phyloP scores from a whole-genome alignment of 2,329 filamentous ascomycete species.

The Aspergillus costaricaensis region DNA sequence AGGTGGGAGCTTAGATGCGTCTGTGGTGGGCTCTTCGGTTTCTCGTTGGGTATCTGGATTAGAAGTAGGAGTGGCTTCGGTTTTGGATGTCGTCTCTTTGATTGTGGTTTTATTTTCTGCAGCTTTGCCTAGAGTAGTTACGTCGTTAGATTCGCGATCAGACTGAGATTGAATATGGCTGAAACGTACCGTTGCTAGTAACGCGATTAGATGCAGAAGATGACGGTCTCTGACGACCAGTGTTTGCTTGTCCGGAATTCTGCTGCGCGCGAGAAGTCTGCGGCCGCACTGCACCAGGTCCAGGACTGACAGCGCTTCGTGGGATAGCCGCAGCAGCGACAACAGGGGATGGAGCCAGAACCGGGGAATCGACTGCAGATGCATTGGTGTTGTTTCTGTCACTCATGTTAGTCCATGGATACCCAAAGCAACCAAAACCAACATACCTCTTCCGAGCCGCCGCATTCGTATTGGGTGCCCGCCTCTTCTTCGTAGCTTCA shows the following conservation, averaged over 20 bases:
- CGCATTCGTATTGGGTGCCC: conserved; percentile 70
- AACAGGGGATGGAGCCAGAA: conserved; percentile 74
- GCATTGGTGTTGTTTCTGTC: conserved; percentile 50
- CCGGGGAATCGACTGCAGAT: conserved; percentile 64
- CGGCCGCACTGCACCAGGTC: conserved; percentile 60
- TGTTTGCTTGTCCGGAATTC: conserved; percentile 66
- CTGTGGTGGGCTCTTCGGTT: conserved; percentile 26
- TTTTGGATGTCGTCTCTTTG: conserved; percentile 48
- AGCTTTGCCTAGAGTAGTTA: conserved; percentile 33
- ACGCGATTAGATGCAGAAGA: conserved; percentile 63
- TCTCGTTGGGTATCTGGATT: conserved; percentile 42
- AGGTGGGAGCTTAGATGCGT: conserved; percentile 20
- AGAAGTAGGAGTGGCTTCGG: conserved; percentile 28
- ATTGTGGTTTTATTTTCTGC: conserved; percentile 56
- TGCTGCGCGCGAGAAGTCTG: conserved; percentile 72
- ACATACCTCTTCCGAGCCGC: conserved; percentile 70
- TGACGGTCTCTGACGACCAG: conserved; percentile 58
- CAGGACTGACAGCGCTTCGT: conserved; percentile 64
- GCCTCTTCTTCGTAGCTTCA: conserved; percentile 69
- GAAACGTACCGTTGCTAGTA: conserved; percentile 54
- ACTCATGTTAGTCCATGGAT: conserved; percentile 14
- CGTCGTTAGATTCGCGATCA: conserved; percentile 21
- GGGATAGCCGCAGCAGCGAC: conserved; percentile 63
- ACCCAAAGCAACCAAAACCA: not conserved
- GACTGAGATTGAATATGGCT: conserved; percentile 19